A percentile compares a stretch with the other conserved stretches of the same genome.
phyloP scores from a whole-genome alignment of 495 filamentous ascomycete genomes.

The Neurospora sp. region DNA sequence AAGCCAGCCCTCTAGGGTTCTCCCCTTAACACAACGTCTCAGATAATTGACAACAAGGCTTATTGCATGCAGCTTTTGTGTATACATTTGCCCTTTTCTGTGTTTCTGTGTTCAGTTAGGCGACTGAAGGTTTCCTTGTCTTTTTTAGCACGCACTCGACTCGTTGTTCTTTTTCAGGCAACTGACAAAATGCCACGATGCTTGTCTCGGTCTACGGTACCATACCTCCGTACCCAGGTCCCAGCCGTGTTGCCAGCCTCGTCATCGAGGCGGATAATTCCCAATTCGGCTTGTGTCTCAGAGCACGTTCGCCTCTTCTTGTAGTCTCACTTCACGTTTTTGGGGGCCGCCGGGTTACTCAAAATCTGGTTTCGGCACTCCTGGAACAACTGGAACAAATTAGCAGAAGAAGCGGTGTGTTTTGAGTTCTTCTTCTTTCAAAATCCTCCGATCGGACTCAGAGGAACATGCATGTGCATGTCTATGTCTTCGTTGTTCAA shows the following conservation, averaged over 20 bases:
- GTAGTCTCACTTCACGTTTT: background rate
- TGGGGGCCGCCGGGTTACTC: background rate
- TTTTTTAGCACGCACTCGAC: no score
- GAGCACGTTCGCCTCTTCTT: background rate
- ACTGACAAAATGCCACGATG: background rate
- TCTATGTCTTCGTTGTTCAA: background rate
- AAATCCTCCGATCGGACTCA: background rate
- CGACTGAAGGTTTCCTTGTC: background rate
- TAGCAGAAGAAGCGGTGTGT: background rate
- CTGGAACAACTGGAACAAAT: background rate
- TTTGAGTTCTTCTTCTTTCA: background rate
- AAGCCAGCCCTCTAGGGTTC: background rate
- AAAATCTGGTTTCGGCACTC: background rate
- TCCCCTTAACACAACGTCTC: background rate
- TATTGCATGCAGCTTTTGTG: background rate
- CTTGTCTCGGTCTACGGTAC: background rate
- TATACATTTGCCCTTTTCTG: background rate
- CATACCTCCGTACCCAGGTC: background rate
- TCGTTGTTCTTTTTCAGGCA: background rate
- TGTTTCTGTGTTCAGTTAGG: background rate
- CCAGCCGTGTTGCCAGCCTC: background rate
- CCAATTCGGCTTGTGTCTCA: background rate
- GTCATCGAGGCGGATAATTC: background rate
- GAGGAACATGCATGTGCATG: background rate
- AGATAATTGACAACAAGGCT: background rate